Evolutionary conservation across 176 grass and related monocot genomes (phyloP).

Genomic region (Raddia distichophylla): DNA sequence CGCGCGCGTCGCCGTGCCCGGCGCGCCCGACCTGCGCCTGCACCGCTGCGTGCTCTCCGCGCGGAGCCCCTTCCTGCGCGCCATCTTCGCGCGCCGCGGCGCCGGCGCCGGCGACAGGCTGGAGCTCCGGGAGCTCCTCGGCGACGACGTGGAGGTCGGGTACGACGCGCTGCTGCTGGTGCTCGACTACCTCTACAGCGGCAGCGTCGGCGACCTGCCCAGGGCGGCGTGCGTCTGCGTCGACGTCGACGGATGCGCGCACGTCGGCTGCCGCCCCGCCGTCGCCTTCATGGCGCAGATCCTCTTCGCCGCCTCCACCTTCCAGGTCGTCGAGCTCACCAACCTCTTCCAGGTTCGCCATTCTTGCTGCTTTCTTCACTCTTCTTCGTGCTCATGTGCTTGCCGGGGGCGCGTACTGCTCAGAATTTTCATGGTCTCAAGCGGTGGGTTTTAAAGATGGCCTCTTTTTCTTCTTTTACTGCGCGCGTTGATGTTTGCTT

Average conservation of each 20-base stretch:
- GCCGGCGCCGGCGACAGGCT: not conserved
- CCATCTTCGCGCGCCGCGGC: slow-evolving; percentile 57
- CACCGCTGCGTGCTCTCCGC: slow-evolving; percentile 92
- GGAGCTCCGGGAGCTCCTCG: slow-evolving; percentile 52
- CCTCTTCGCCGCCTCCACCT: slow-evolving; percentile 82
- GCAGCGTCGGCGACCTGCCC: slow-evolving; percentile 65
- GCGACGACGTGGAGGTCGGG: slow-evolving; percentile 60
- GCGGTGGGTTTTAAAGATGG: not conserved
- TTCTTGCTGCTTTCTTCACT: slow-evolving; percentile 19
- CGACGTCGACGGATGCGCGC: slow-evolving; percentile 69
- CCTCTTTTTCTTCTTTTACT: not conserved
- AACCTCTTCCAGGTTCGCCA: slow-evolving; percentile 88
- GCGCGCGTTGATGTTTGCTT: not conserved
- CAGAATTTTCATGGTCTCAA: not conserved
- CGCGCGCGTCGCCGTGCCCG: slow-evolving; percentile 50
- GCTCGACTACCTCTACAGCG: slow-evolving; percentile 90
- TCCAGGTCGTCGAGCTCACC: slow-evolving; percentile 84
- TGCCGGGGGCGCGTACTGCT: not conserved
- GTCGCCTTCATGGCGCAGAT: slow-evolving; percentile 81
- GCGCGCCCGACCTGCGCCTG: slow-evolving; percentile 49
- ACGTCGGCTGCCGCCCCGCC: slow-evolving; percentile 73
- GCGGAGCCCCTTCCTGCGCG: slow-evolving; percentile 84
- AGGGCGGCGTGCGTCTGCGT: slow-evolving; percentile 78
- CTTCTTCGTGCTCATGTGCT: slow-evolving; percentile 7
- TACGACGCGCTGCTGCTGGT: slow-evolving; percentile 74